A percentile compares a stretch with the other conserved stretches of the same genome.
Evolutionary conservation across 2,329 filamentous ascomycete genomes (phyloP).

Genomic region (Talaromyces pinophilus): DNA sequence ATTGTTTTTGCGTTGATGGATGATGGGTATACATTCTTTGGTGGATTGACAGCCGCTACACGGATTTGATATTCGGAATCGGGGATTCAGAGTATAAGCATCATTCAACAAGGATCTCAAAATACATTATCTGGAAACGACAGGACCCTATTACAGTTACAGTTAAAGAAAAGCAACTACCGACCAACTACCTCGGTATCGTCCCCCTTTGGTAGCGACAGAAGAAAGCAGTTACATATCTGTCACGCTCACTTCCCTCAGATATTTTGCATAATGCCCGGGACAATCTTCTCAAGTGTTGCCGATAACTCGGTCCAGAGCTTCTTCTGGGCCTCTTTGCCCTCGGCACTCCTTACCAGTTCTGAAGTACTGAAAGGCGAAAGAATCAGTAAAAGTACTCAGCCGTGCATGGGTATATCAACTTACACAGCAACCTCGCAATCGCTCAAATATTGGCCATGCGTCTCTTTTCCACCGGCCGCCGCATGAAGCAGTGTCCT

Average conservation of each 20-base stretch:
- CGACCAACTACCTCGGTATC: not conserved
- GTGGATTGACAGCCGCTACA: not conserved
- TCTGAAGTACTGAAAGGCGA: not conserved
- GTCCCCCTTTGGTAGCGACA: no score
- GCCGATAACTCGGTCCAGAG: constrained; percentile 9
- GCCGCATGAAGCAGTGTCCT: constrained; percentile 20
- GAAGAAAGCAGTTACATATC: no score
- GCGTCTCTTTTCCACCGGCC: not conserved
- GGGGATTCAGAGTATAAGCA: not conserved
- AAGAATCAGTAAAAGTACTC: not conserved
- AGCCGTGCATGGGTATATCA: not conserved
- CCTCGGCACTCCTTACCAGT: constrained; percentile 6
- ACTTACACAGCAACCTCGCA: constrained; percentile 19
- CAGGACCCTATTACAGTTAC: not conserved
- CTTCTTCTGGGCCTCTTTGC: constrained; percentile 8
- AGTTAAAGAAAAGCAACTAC: not conserved
- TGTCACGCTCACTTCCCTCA: not conserved
- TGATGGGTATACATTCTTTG: not conserved
- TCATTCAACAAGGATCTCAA: not conserved
- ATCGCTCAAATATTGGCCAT: constrained; percentile 20
- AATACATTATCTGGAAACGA: not conserved
- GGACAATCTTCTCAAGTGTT: constrained; percentile 6
- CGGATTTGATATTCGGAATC: not conserved
- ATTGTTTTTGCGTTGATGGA: not conserved
- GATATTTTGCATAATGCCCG: constrained; percentile 6